Percentiles rank a stretch among this genome's conserved stretches.
phyloP scores from a whole-genome alignment of 2,329 filamentous ascomycete species.

The Penicillium corylophilum region DNA sequence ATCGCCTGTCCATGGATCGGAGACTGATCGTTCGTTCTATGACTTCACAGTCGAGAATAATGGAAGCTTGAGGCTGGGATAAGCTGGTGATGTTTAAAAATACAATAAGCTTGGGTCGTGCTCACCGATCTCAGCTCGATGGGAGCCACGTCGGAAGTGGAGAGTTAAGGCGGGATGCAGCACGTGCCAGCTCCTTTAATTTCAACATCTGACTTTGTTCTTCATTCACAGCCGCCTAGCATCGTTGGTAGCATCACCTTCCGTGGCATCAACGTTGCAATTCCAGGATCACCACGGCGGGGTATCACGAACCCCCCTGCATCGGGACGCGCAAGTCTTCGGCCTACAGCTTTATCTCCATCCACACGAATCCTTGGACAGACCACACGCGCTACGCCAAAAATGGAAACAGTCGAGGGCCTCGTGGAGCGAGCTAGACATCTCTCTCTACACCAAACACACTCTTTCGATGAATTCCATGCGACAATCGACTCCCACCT shows the following conservation, averaged over 20 bases:
- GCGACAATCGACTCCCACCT: constrained; percentile 34
- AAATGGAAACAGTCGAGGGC: constrained; percentile 20
- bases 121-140: neutral
- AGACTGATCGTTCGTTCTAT: neutral
- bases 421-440: constrained; percentile 21
- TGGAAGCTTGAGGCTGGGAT: neutral
- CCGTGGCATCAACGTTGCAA: neutral
- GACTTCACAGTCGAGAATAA: neutral
- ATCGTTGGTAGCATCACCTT: neutral
- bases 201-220: neutral
- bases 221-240: neutral
- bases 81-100: neutral
- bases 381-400: neutral
- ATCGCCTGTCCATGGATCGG: neutral
- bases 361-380: neutral
- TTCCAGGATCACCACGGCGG: neutral
- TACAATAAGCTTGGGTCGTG: neutral
- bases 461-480: constrained; percentile 27
- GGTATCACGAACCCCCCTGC: neutral
- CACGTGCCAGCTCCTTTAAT: constrained; percentile 9
- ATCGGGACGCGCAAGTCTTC: neutral
- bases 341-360: neutral
- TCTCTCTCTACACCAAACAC: constrained; percentile 12
- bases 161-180: constrained; percentile 7
- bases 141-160: constrained; percentile 9